Percentiles rank a stretch among this genome's conserved stretches.
phyloP scores from a whole-genome alignment of 192 early-diverging fungal species.

The Diversispora epigaea region DNA sequence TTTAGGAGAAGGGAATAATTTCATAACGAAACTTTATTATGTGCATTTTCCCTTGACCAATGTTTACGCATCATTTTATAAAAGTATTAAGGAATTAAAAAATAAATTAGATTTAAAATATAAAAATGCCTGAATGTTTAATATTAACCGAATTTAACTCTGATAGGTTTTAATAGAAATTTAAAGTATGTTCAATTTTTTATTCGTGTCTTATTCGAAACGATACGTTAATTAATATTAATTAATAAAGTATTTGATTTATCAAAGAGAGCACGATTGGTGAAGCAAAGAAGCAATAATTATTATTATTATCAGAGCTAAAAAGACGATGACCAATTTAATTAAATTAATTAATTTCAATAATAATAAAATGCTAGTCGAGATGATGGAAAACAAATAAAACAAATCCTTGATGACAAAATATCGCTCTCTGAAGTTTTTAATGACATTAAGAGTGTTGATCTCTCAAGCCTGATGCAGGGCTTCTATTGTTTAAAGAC shows the following conservation, averaged over 20 bases:
- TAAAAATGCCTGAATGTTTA: conserved; percentile 24
- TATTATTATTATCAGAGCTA: conserved; percentile 11
- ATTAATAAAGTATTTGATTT: no score
- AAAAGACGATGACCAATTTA: conserved; percentile 14
- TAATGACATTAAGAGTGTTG: neutral
- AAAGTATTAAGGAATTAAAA: no score
- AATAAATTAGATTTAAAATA: conserved; percentile 20
- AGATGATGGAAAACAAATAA: conserved; percentile 14
- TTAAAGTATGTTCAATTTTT: conserved; percentile 8
- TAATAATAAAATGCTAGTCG: neutral
- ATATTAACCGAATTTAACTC: neutral
- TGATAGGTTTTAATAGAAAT: conserved; percentile 12
- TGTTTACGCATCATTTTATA: no score
- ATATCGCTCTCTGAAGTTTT: conserved; percentile 9
- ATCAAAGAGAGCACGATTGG: conserved; percentile 24
- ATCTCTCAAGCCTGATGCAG: conserved; percentile 7
- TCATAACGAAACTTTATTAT: no score
- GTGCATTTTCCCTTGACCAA: no score
- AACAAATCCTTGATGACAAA: conserved; percentile 26
- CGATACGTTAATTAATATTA: no score
- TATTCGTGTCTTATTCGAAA: no score
- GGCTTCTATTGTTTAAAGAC: conserved; percentile 7
- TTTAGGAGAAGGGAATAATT: no score
- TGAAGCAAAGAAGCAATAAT: conserved; percentile 17
- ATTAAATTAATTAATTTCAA: no score